These are phyloP conservation scores for Rheum nobile DNA, from an alignment of 148 eudicot genomes.

Conservation along the genomic window DNA sequence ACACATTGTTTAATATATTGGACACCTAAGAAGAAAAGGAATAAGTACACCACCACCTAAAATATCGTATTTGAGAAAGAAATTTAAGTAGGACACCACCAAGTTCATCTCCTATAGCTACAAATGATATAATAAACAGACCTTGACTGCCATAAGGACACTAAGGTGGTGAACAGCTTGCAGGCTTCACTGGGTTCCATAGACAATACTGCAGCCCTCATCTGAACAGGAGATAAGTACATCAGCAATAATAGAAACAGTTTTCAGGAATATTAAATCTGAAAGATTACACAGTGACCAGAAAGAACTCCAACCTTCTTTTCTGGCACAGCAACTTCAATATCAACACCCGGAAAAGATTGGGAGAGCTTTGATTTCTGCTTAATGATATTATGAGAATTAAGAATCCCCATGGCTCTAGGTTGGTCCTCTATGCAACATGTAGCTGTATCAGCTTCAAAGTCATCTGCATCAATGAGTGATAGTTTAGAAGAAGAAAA, in stretches of 20 bases:
- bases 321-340: constrained; percentile 41
- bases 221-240: constrained; percentile 22
- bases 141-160: constrained; percentile 75
- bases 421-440: constrained; percentile 66
- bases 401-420: constrained; percentile 56
- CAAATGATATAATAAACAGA: constrained; percentile 15
- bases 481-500: neutral
- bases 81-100: too few relatives aligned
- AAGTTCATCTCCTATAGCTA: neutral
- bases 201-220: constrained; percentile 55
- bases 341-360: constrained; percentile 39
- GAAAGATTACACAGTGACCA: neutral
- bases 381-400: constrained; percentile 17
- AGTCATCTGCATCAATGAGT: constrained; percentile 18
- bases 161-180: constrained; percentile 40
- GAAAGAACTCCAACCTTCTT: constrained; percentile 43
- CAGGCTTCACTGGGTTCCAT: constrained; percentile 47
- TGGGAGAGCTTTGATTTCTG: constrained; percentile 21
- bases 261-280: neutral
- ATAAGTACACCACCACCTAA: too few relatives aligned
- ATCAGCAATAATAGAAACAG: constrained; percentile 3
- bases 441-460: constrained; percentile 21
- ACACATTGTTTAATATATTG: too few relatives aligned
- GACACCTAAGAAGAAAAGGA: too few relatives aligned
- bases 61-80: too few relatives aligned